phyloP scores from a whole-genome alignment of 2,329 filamentous ascomycete genomes.

The Paracoccidioides lutzii region DNA sequence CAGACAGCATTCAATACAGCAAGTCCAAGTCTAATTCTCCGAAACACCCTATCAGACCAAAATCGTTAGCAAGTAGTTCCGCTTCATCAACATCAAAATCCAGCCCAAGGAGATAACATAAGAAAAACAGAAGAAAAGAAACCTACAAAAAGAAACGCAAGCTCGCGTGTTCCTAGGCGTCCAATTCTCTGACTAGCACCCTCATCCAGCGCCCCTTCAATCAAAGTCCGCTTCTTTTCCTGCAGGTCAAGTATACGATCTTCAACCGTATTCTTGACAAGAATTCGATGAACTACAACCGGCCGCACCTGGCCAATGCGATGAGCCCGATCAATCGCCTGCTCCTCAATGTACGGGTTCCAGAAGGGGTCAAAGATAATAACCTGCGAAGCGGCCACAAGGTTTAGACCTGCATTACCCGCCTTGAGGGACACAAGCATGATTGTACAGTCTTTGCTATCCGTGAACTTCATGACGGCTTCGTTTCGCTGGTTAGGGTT shows the following conservation, averaged over 20 bases:
- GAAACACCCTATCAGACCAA: background rate
- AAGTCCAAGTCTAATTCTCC: background rate
- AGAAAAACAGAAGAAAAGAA: background rate
- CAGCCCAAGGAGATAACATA: too few relatives aligned
- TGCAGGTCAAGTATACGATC: conserved; percentile 73
- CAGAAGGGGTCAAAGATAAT: conserved; percentile 89
- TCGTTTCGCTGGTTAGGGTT: conserved; percentile 50
- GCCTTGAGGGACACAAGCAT: conserved; percentile 71
- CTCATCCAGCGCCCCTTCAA: conserved; percentile 70
- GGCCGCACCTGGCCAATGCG: conserved; percentile 66
- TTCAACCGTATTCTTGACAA: conserved; percentile 69
- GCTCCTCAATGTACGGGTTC: conserved; percentile 88
- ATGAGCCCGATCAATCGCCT: conserved; percentile 80
- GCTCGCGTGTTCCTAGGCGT: conserved; percentile 51
- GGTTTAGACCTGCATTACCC: conserved; percentile 74
- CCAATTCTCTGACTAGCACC: conserved; percentile 53
- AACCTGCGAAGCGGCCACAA: conserved; percentile 69
- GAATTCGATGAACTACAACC: conserved; percentile 67
- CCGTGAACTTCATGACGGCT: conserved; percentile 55
- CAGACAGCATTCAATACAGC: background rate
- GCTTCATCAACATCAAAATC: background rate
- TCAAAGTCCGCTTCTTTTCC: conserved; percentile 61
- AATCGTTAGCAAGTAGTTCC: background rate
- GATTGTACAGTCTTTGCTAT: conserved; percentile 47
- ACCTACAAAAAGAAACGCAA: conserved; percentile 54